Percentiles rank a stretch among this genome's conserved stretches.
phyloP scores from a whole-genome alignment of 2,329 filamentous ascomycete species.

The Diaporthe ampelina region DNA sequence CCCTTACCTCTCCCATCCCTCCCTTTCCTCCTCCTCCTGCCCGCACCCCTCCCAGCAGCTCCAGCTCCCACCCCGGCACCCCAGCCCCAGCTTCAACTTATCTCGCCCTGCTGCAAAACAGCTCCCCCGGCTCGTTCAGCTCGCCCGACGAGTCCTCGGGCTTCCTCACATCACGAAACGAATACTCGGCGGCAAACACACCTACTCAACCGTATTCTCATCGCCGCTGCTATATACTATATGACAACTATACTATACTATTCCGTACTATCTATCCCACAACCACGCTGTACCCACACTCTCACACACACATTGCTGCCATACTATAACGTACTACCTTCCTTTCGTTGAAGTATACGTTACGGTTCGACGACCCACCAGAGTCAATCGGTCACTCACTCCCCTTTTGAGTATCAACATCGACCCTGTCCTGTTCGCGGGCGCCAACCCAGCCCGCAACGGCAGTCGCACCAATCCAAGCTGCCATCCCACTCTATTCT shows the following conservation, averaged over 20 bases:
- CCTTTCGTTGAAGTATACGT: too few relatives aligned
- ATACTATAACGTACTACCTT: not conserved
- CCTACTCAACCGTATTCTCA: constrained; percentile 1
- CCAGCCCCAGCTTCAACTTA: constrained; percentile 10
- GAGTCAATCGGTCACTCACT: constrained; percentile 23
- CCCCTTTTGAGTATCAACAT: constrained; percentile 9
- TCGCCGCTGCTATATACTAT: not conserved
- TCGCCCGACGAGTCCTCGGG: not conserved
- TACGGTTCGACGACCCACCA: not conserved
- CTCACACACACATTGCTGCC: not conserved
- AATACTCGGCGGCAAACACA: not conserved
- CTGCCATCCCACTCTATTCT: constrained; percentile 18
- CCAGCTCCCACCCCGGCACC: not conserved
- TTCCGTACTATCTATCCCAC: not conserved
- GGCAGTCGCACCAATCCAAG: constrained; percentile 34
- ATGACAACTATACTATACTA: constrained; percentile 13
- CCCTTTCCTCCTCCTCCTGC: not conserved
- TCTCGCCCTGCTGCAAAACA: constrained; percentile 8
- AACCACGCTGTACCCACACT: not conserved
- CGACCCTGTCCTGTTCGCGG: constrained; percentile 15
- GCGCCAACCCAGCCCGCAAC: constrained; percentile 28
- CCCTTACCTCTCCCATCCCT: not conserved
- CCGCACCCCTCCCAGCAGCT: not conserved
- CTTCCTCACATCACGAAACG: constrained; percentile 8
- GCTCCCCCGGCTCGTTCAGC: constrained; percentile 16